phyloP scores from a whole-genome alignment of 2,329 filamentous ascomycete species.

The Sporothrix inflata region DNA sequence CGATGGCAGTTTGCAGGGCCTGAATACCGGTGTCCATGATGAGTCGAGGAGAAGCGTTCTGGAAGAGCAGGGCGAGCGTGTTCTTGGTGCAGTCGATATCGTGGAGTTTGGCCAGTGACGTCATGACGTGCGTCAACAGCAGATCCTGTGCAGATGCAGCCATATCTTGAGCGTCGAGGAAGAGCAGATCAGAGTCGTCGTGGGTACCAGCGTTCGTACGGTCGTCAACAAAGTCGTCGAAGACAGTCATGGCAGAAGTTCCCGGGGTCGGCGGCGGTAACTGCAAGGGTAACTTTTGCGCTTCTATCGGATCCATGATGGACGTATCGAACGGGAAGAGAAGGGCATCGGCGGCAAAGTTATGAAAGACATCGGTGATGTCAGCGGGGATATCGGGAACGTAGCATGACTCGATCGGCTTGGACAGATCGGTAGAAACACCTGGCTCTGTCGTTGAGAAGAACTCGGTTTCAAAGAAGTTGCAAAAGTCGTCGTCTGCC shows the following conservation, averaged over 20 bases:
- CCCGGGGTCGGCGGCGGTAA: background rate
- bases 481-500: conserved; percentile 42
- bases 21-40: conserved; percentile 50
- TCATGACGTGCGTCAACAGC: conserved; percentile 51
- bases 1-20: conserved; percentile 44
- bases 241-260: background rate
- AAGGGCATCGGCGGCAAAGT: conserved; percentile 42
- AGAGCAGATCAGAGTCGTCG: background rate
- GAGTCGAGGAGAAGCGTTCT: conserved; percentile 43
- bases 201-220: background rate
- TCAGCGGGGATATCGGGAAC: background rate
- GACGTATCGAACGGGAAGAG: conserved; percentile 42
- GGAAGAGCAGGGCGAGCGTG: conserved; percentile 47
- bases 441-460: conserved; percentile 30
- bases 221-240: conserved; percentile 4
- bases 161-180: conserved; percentile 39
- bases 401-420: background rate
- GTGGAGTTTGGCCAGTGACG: conserved; percentile 50
- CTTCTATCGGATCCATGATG: background rate
- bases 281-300: background rate
- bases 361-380: conserved; percentile 26
- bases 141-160: conserved; percentile 51
- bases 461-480: conserved; percentile 38
- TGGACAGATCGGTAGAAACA: background rate
- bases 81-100: conserved; percentile 44